Evolutionary conservation across 768 basidiomycete genomes (phyloP), one percentile per base, ranked within the genome.

Genomic region (Rickenella mellea): DNA sequence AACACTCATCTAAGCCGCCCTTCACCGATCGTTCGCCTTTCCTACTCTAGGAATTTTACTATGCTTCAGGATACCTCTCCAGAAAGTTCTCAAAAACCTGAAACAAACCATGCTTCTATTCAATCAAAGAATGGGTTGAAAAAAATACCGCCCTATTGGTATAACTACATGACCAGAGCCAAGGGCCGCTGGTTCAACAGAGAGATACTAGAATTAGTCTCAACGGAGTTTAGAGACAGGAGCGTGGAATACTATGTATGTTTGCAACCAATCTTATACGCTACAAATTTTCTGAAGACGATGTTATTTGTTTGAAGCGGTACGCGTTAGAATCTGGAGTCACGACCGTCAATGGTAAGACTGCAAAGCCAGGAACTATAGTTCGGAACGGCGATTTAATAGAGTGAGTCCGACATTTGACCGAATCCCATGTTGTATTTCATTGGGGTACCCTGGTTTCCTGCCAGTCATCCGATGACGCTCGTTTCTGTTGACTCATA

Each of bases 191-290:
- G 92, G 91, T 68, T 89, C 27, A 81, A 84, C 26, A 69, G 92
- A 36, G 84, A 91, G 58, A 70, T 96, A 27, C 62, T 97, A 19
- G 92, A 97, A 60, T 81, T 96, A 28, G 83, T 97, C 12, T 89
- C 86, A 0, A 93, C 91, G 0, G 92, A 97, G 59, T 97, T 94
- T 56, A 70, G 92, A 41, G 92, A 96, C 66, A 72, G 92, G 38
- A 88, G 83, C 11, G 82, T 92, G 71, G 92, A 97, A 53, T 97
- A 93, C 59, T 96, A 97, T 70, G 91, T 93, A 62, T 56, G 89
- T 74, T 28, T 31, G 19, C 27, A 20, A 15, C 39, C 5, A 3
- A 31, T 30, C n/a, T 47, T 7, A 21, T 27, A 12, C 35, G 21
- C 30, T 33, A 24, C 11, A 5, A 17, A 4, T 19, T 14, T 14